Base-by-base conservation (phyloP, 352 stramenopile species). In the Phytophthora vignae region DNA sequence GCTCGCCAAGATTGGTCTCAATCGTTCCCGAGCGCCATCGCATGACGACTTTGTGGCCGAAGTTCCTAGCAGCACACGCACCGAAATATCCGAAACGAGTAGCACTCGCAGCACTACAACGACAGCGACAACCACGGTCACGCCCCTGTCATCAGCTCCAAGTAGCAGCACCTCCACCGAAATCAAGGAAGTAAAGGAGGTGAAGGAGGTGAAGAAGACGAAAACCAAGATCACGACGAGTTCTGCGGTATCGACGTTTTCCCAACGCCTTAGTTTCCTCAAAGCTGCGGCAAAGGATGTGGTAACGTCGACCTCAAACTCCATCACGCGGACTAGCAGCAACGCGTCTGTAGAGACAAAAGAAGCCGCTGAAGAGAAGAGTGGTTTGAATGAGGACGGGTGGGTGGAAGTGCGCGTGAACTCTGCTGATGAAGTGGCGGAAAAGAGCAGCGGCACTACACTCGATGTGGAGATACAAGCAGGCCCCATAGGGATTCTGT, bases 401-500 rank as follows among this genome's bases (percentile, higher is more conserved):
- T 95, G 88, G 90, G 81, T 96, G 9, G 83, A 94, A 73, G 87
- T 94, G 2, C 83, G 80, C 60, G 64, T 84, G 8, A 79, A 81
- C 29, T 88, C n/a, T n/a, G n/a, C 74, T 25, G 73, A 66, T 33
- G 81, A 93, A 53, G 76, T 72, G 1, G 64, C 87, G 22, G 76
- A 85, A 25, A 91, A 91, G 58, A 90, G 73, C 44, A 55, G 79
- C 9, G 69, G 71, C 4, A 80, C 74, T 69, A 74, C 27, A 1
- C 87, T 86, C n/a, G 88, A 93, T 31, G 87, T 96, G 3, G 74
- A 90, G 3, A 86, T 96, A 50, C 77, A 94, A 46, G 33, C 56
- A 22, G 90, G 87, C 1, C 84, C 88, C 11, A 84, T 96, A 19
- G 90, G 90, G 1, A 94, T 96, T 44, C 55, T 95, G 27, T 91